Base-by-base conservation (phyloP, 306 rosid genomes). In the Amphicarpaea edgeworthii region DNA sequence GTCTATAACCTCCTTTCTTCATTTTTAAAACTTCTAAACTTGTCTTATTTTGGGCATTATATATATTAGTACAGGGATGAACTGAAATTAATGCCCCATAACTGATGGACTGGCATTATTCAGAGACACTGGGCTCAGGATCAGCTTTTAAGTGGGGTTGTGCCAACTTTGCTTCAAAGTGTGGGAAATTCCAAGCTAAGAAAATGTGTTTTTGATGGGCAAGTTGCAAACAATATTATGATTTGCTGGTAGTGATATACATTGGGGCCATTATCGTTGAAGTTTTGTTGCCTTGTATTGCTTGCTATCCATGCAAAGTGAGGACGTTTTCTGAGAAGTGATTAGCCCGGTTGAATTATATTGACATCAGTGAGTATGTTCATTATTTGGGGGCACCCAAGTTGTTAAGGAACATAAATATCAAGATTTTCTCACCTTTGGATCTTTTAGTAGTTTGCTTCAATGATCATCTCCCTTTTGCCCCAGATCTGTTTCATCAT, bases 231-330 rank as follows among this genome's bases (percentile, higher is more conserved):
- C 47, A 81, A 37, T 68, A 55, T 73, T 81, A 77, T 37, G 86
- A 84, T 83, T 23, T 86, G 85, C 76, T 65, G 87, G 82, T 67
- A 81, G 79, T 70, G 84, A 72, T 79, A 77, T 61, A 69, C 70
- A 65, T 42, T 78, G 78, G 73, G 68, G 81, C 78, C 76, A 43
- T 75, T 71, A 43, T 84, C 66, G 68, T 41, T 74, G 73, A 81
- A 67, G 77, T 58, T 78, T 83, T 42, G 51, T 80, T 85, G 75
- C 85, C 66, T 79, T 81, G 50, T 82, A 69, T 57, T 70, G 65
- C 80, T 57, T 70, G 65, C 80, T 79, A 60, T 82, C 77, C 80
- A 53, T 82, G 82, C 86, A 66, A 72, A 40, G 58, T 61, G 75
- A 77, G 51, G 71, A 64, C 50, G 65, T 79, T 81, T 83, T 77